A percentile compares a stretch with the other conserved stretches of the same genome.
phyloP scores from a whole-genome alignment of 441 rosid genomes.

The Metrosideros polymorpha region DNA sequence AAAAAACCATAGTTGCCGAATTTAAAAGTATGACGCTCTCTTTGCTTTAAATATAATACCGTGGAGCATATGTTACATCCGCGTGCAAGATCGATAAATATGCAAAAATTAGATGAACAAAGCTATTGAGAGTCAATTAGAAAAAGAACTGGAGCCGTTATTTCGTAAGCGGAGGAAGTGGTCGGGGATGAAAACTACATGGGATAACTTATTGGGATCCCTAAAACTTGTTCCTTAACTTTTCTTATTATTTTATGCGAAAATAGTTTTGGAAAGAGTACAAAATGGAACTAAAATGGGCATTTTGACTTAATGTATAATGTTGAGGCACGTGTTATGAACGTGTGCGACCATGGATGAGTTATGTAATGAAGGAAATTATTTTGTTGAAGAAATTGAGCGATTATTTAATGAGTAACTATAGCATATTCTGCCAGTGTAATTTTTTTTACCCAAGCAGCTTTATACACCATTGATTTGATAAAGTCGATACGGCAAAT shows the following conservation, averaged over 20 bases:
- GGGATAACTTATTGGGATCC: background rate
- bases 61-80: background rate
- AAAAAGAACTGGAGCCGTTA: background rate
- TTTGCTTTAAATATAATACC: too few species aligned
- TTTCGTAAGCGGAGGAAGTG: background rate
- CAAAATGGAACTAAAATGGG: background rate
- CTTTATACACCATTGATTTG: background rate
- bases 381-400: background rate
- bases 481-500: background rate
- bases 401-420: background rate
- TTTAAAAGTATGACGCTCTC: too few species aligned
- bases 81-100: background rate
- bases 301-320: background rate
- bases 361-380: background rate
- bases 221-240: background rate
- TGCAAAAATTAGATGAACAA: background rate
- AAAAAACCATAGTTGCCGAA: background rate
- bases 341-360: background rate
- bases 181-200: background rate
- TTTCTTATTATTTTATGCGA: background rate
- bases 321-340: background rate
- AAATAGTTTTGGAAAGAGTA: background rate
- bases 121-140: background rate
- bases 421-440: background rate
- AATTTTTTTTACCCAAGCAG: too few species aligned